phyloP scores from a whole-genome alignment of 2,329 filamentous ascomycete species.

The Penicillium hordei region DNA sequence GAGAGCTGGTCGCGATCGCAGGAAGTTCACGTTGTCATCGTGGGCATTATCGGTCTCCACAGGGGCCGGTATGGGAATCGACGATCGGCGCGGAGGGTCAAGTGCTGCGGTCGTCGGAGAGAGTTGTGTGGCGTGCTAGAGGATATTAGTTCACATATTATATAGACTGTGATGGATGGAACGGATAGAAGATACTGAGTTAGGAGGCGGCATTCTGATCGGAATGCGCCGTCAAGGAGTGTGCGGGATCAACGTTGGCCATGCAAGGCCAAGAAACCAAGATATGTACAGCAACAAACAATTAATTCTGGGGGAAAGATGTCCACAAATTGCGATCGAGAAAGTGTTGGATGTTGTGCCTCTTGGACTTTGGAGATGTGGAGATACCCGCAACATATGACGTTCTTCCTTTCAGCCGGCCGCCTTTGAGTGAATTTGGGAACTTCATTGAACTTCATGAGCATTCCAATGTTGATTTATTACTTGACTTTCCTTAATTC shows the following conservation, averaged over 20 bases:
- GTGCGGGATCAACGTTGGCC: conserved; percentile 9
- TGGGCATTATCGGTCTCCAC: conserved; percentile 46
- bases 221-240: conserved; percentile 14
- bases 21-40: conserved; percentile 53
- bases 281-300: neutral
- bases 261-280: conserved; percentile 1
- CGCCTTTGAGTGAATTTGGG: neutral
- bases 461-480: no score
- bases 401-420: conserved; percentile 14
- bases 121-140: conserved; percentile 29
- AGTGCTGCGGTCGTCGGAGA: conserved; percentile 32
- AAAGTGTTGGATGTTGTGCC: neutral
- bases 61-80: conserved; percentile 47
- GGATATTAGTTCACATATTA: neutral
- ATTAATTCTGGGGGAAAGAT: neutral
- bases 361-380: neutral
- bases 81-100: conserved; percentile 50
- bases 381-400: conserved; percentile 12
- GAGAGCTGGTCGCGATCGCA: conserved; percentile 44
- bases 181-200: conserved; percentile 40
- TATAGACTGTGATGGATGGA: neutral
- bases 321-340: neutral
- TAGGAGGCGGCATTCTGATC: conserved; percentile 35
- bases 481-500: neutral
- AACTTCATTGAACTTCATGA: neutral